phyloP scores from a whole-genome alignment of 1,284 basidiomycete species.

The Boletus sp. region DNA sequence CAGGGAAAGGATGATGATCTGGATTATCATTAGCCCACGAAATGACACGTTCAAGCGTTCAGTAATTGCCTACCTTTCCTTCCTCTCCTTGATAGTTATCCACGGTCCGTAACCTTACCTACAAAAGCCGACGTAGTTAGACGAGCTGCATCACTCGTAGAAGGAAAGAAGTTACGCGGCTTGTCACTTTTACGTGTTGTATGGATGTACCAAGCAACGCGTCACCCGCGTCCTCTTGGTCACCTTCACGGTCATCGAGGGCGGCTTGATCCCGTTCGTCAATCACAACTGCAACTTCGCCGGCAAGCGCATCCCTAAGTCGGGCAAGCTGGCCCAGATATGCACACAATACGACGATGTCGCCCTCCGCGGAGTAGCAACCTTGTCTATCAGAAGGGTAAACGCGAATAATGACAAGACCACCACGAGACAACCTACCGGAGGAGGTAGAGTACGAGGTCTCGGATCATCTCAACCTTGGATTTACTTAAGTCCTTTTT shows the following conservation, averaged over 20 bases:
- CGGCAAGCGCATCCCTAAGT: conserved; percentile 47
- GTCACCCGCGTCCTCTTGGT: conserved; percentile 34
- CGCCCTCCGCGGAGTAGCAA: conserved; percentile 54
- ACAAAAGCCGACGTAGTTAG: background rate
- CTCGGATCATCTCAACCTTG: conserved; percentile 66
- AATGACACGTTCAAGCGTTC: background rate
- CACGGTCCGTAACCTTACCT: conserved; percentile 69
- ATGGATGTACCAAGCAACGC: conserved; percentile 16
- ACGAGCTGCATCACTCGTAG: no score
- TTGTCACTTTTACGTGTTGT: conserved; percentile 10
- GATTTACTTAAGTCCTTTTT: background rate
- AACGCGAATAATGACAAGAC: background rate
- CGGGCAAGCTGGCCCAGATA: conserved; percentile 70
- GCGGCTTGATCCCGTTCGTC: conserved; percentile 64
- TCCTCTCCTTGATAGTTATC: conserved; percentile 78
- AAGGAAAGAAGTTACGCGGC: conserved; percentile 37
- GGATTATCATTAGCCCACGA: background rate
- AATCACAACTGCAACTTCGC: conserved; percentile 56
- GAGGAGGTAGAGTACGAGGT: conserved; percentile 65
- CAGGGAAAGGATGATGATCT: conserved; percentile 67
- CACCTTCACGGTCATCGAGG: conserved; percentile 47
- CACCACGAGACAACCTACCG: conserved; percentile 34
- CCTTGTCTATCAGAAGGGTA: conserved; percentile 43
- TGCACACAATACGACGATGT: conserved; percentile 72
- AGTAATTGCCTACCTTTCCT: conserved; percentile 38